Percentiles rank a stretch among this genome's conserved stretches.
Evolutionary conservation across 2,329 filamentous ascomycete genomes (phyloP).

Genomic region (Cercospora zeina): DNA sequence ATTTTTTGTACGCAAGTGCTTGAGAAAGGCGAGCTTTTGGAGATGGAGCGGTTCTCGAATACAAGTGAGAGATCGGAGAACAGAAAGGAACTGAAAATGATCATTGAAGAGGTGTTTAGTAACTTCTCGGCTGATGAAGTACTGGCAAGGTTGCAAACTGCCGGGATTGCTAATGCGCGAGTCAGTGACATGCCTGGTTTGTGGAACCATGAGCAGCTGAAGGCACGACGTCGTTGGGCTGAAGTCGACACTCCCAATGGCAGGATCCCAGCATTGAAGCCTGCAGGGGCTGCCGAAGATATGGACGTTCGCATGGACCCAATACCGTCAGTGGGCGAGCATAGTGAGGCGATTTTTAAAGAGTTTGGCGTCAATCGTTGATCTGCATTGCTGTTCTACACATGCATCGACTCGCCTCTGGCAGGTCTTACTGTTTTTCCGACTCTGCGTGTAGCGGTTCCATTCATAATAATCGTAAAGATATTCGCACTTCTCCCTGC

Average conservation of each 20-base stretch:
- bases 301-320: constrained; percentile 46
- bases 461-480: neutral
- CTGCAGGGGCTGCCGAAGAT: constrained; percentile 48
- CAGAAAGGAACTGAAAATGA: constrained; percentile 48
- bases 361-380: constrained; percentile 45
- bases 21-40: constrained; percentile 45
- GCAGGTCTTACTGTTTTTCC: neutral
- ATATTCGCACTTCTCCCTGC: neutral
- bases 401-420: neutral
- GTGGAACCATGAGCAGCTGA: constrained; percentile 57
- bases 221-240: constrained; percentile 54
- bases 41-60: constrained; percentile 51
- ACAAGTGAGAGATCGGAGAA: constrained; percentile 53
- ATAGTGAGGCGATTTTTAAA: constrained; percentile 50
- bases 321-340: constrained; percentile 54
- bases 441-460: neutral
- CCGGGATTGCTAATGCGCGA: constrained; percentile 57
- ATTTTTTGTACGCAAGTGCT: constrained; percentile 54
- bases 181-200: constrained; percentile 58
- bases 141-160: constrained; percentile 48
- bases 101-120: constrained; percentile 51
- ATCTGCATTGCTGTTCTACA: neutral
- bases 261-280: constrained; percentile 51
- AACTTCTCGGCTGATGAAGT: constrained; percentile 45
- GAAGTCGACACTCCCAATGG: constrained; percentile 53